Evolutionary conservation across 371 early-diverging fungal species (phyloP).

Genomic region (Mucor racemosus): DNA sequence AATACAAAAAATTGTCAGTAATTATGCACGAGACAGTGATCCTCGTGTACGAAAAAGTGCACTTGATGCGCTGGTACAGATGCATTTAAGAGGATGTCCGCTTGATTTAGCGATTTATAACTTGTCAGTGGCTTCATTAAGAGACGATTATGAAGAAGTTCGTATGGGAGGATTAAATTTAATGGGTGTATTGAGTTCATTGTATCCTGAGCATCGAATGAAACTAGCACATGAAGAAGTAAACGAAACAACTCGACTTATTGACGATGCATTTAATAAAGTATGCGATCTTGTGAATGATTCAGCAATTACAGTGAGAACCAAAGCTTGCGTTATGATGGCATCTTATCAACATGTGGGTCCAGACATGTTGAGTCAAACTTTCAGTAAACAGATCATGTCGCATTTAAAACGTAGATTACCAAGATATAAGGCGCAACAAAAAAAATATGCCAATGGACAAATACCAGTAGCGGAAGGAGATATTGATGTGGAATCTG

Average conservation of each 20-base stretch:
- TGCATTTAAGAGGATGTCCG: constrained; percentile 56
- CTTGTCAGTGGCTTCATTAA: constrained; percentile 60
- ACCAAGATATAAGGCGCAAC: constrained; percentile 26
- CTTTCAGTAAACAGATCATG: constrained; percentile 82
- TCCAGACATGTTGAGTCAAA: constrained; percentile 63
- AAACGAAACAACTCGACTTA: constrained; percentile 62
- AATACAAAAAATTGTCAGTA: constrained; percentile 57
- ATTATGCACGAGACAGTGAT: constrained; percentile 59
- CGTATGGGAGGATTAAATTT: constrained; percentile 69
- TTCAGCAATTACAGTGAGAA: constrained; percentile 65
- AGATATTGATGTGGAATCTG: constrained; percentile 69
- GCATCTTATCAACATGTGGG: constrained; percentile 70
- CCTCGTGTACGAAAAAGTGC: constrained; percentile 64
- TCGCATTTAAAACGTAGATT: constrained; percentile 49
- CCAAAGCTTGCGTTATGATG: constrained; percentile 70
- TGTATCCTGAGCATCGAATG: constrained; percentile 56
- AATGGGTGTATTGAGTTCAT: constrained; percentile 56
- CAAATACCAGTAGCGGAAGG: constrained; percentile 66
- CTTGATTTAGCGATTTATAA: constrained; percentile 59
- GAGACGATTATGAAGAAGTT: constrained; percentile 75
- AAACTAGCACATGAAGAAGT: constrained; percentile 47
- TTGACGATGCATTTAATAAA: constrained; percentile 78
- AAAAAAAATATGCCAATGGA: constrained; percentile 27
- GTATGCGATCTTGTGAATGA: constrained; percentile 83
- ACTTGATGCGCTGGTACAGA: constrained; percentile 54